Base-by-base conservation (phyloP, 345 rosid genomes). In the Salix purpurea region DNA sequence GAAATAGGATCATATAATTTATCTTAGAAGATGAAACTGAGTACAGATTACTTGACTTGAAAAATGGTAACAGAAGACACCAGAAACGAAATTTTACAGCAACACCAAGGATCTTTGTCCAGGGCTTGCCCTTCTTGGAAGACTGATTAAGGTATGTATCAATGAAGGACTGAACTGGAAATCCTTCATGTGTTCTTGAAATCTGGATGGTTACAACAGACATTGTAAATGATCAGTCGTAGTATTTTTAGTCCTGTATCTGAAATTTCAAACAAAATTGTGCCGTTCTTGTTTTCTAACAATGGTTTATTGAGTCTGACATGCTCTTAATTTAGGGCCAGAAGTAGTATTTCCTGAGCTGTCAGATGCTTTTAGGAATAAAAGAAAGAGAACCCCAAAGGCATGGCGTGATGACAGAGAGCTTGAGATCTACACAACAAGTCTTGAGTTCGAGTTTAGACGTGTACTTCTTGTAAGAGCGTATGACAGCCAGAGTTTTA, bases 181-280 rank as follows among this genome's bases (percentile, higher is more conserved):
- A 54, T 19, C 21, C 9, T 32, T 26, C 32, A 15, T 65, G 68
- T 28, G 37, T 16, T 30, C 40, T 73, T 79, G 85, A 87, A 88
- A 76, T 88, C 91, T 86, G 74, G 5, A n/a, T 56, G 26, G 62
- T 56, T 56, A n/a, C 14, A 56, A n/a, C 5, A 56, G 62, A 56
- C 62, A 56, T 56, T 56, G 23, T n/a, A 56, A n/a, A 56, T n/a
- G 28, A 10, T 56, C 37, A 65, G 16, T 30, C 68, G 6, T 15
- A 3, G 23, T 26, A 1, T 56, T 56, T 56, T 18, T 5, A 18
- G 23, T 19, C 52, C 16, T 48, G 52, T 48, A 15, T 48, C 24
- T 54, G 24, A 54, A 7, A 54, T 54, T 54, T 54, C 23, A 7
- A 7, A 18, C 7, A 19, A 54, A 21, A 18, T 54, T 54, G 58